Percentiles rank a stretch among this genome's conserved stretches.
Conservation (phyloP, 352 stramenopile genomes). For the Phytophthora tentaculata region DNA sequence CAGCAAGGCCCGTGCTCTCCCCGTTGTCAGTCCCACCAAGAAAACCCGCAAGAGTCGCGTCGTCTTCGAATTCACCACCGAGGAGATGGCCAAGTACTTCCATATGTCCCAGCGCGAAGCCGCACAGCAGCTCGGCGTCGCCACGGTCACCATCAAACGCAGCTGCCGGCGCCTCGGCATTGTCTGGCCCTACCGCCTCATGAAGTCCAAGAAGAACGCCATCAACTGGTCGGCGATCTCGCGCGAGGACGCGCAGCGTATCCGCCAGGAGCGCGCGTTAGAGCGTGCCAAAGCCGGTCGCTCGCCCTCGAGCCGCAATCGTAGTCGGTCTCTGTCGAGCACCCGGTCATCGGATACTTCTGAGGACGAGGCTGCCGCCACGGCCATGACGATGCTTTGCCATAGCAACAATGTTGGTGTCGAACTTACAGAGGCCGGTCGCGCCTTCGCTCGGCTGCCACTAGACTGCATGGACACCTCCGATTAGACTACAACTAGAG, state of each 20-base stretch:
- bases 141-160: slow-evolving; percentile 66
- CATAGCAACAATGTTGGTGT: slow-evolving; percentile 5
- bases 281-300: slow-evolving; percentile 41
- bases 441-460: slow-evolving; percentile 46
- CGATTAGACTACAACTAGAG: slow-evolving; percentile 9
- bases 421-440: slow-evolving; percentile 46
- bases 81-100: slow-evolving; percentile 64
- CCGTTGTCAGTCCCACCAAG: slow-evolving; percentile 31
- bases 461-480: slow-evolving; percentile 44
- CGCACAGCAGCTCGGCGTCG: slow-evolving; percentile 57
- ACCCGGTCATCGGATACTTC: slow-evolving; percentile 12
- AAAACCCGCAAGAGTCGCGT: slow-evolving; percentile 55
- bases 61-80: slow-evolving; percentile 61
- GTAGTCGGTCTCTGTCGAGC: slow-evolving; percentile 22
- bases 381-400: slow-evolving; percentile 35
- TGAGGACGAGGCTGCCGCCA: slow-evolving; percentile 35
- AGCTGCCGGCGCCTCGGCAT: slow-evolving; percentile 67
- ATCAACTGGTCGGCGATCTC: slow-evolving; percentile 44
- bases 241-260: slow-evolving; percentile 42
- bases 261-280: slow-evolving; percentile 40
- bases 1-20: slow-evolving; percentile 13
- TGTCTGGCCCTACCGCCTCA: slow-evolving; percentile 62
- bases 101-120: slow-evolving; percentile 64
- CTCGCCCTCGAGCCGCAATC: slow-evolving; percentile 23
- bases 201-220: slow-evolving; percentile 58